A percentile compares a stretch with the other conserved stretches of the same genome.
These are phyloP conservation scores for Xylariales sp. DNA, from an alignment of 2,329 filamentous ascomycete species.

Conservation along the genomic window DNA sequence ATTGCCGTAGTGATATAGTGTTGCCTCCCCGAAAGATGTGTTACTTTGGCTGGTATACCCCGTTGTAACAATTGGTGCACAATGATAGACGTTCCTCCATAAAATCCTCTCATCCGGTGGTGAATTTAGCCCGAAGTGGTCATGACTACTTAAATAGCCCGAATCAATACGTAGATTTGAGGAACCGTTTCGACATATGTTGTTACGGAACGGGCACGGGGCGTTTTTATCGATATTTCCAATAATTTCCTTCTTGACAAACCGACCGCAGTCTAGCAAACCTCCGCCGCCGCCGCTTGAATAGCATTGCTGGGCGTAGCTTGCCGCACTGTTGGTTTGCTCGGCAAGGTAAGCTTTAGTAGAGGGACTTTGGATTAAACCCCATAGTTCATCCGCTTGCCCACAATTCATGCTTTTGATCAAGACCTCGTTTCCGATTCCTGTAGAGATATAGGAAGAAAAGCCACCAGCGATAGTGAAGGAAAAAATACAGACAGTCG, in stretches of 20 bases:
- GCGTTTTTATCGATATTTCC: conserved; percentile 16
- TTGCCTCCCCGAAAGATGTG: conserved; percentile 2
- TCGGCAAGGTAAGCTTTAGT: neutral
- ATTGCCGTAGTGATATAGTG: conserved; percentile 25
- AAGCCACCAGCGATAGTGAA: conserved; percentile 27
- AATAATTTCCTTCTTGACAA: conserved; percentile 4
- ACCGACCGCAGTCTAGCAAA: conserved; percentile 1
- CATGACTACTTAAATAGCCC: conserved; percentile 19
- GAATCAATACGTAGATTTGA: conserved; percentile 28
- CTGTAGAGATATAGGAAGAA: conserved; percentile 27
- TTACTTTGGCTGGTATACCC: conserved; percentile 21
- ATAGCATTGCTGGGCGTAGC: conserved; percentile 35
- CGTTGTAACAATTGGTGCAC: conserved; percentile 28
- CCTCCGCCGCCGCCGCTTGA: neutral
- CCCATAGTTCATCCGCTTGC: neutral
- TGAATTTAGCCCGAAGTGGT: conserved; percentile 30
- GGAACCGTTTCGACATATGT: conserved; percentile 15
- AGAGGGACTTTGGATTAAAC: neutral
- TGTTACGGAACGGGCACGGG: conserved; percentile 23
- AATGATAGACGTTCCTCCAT: conserved; percentile 26
- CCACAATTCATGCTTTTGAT: conserved; percentile 22
- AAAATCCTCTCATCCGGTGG: conserved; percentile 8
- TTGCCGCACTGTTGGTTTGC: conserved; percentile 17
- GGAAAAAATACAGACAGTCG: conserved; percentile 1
- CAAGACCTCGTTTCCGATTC: conserved; percentile 23